These are phyloP conservation scores for Colletotrichum truncatum DNA, from an alignment of 2,329 filamentous ascomycete species.

Conservation along the genomic window DNA sequence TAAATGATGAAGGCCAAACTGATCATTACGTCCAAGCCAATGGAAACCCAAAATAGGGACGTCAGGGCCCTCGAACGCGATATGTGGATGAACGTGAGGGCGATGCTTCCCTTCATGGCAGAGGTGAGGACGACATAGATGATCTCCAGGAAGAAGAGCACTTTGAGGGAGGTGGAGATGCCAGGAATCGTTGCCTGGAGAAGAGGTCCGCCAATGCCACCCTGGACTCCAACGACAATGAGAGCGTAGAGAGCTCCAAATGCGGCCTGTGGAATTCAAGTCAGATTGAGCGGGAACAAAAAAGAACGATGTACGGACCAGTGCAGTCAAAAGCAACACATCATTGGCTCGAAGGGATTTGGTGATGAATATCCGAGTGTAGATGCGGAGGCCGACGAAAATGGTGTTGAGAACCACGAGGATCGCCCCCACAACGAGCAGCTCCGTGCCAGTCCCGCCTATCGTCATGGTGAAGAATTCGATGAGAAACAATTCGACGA, in stretches of 20 bases:
- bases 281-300: not conserved
- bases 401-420: slow-evolving; percentile 11
- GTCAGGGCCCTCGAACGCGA: slow-evolving; percentile 14
- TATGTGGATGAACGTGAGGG: slow-evolving; percentile 17
- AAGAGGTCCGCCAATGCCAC: slow-evolving; percentile 8
- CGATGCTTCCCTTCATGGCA: slow-evolving; percentile 26
- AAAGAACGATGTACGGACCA: not conserved
- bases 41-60: slow-evolving; percentile 11
- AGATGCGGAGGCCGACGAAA: slow-evolving; percentile 15
- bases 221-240: not conserved
- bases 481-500: not conserved
- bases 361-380: slow-evolving; percentile 3
- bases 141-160: slow-evolving; percentile 18
- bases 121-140: slow-evolving; percentile 24
- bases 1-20: slow-evolving; percentile 21
- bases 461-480: not conserved
- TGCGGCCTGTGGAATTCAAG: not conserved
- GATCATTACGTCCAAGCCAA: slow-evolving; percentile 9
- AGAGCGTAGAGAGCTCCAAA: slow-evolving; percentile 15
- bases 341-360: not conserved
- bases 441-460: not conserved
- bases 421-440: slow-evolving; percentile 11
- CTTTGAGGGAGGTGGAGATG: not conserved
- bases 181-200: not conserved
- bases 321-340: not conserved